Evolutionary conservation across 768 basidiomycete genomes (phyloP).

Genomic region (Trametes cinnabarina): DNA sequence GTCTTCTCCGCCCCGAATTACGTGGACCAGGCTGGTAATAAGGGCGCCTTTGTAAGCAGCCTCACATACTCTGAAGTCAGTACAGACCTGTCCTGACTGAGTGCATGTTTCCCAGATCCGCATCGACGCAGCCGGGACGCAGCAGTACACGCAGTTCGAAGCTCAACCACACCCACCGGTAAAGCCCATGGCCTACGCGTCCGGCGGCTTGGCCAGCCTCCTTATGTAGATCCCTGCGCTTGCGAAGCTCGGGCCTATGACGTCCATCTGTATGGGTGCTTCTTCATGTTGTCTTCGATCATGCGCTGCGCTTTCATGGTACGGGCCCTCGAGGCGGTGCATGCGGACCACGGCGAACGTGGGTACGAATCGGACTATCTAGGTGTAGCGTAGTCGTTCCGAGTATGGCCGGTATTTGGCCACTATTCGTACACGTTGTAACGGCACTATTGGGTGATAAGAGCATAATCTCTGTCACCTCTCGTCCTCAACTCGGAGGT

Average conservation of each 20-base stretch:
- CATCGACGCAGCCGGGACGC: slow-evolving; percentile 72
- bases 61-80: neutral
- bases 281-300: neutral
- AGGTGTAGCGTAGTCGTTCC: neutral
- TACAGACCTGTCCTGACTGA: neutral
- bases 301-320: too few species aligned
- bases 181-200: slow-evolving; percentile 90
- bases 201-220: slow-evolving; percentile 61
- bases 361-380: neutral
- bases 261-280: neutral
- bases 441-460: neutral
- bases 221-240: slow-evolving; percentile 54
- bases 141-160: slow-evolving; percentile 78
- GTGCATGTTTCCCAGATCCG: slow-evolving; percentile 55
- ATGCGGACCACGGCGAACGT: neutral
- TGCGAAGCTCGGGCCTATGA: neutral
- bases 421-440: neutral
- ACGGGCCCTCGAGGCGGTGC: neutral
- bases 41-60: slow-evolving; percentile 79
- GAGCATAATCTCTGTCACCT: too few species aligned
- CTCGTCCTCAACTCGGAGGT: too few species aligned
- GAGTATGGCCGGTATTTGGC: neutral
- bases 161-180: slow-evolving; percentile 86
- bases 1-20: slow-evolving; percentile 96
- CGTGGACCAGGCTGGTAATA: slow-evolving; percentile 88